Evolutionary conservation across 306 rosid species (phyloP), one percentile per base, ranked within the genome.

Genomic region (Castanea mollissima): DNA sequence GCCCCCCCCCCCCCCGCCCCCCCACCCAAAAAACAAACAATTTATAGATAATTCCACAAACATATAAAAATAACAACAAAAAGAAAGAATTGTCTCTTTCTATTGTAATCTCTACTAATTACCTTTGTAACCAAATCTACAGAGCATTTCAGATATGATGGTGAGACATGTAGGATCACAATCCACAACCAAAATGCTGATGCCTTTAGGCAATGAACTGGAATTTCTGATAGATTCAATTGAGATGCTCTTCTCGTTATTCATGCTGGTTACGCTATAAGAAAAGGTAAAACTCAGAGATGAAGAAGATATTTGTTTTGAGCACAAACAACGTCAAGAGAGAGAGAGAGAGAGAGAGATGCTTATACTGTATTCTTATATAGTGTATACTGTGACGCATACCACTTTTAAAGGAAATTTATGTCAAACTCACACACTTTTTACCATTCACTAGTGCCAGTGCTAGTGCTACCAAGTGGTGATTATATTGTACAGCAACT

Each of bases 181-280:
- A 54, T 89, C 91, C 64, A 89, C 84, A 59, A 85, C 91, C 87
- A 89, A 84, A 71, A 88, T 79, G 57, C 56, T 76, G 41, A 83
- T 38, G 20, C 62, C 69, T 49, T 12, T 13, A 20, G 27, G 62
- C 44, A 51, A 10, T 7, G 69, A 82, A 69, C 80, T 46, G 21
- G 4, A 31, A 70, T 20, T 71, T 51, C 15, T 73, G 34, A 31
- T 11, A 34, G 55, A 69, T 52, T 78, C 73, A n/a, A 25, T 34
- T 27, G 31, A 4, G 19, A 2, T 55, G 27, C 19, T 13, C 65
- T 56, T 11, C 55, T 16, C 10, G 65, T 15, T 19, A 9, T 9
- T 79, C 84, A 82, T 85, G 55, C 11, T 38, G 55, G 71, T 18
- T 72, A 23, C 3, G 1, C 58, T 54, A 60, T 4, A 67, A 51